These are phyloP conservation scores for Aspergillus affinis DNA, from an alignment of 495 filamentous ascomycete species.

Conservation along the genomic window DNA sequence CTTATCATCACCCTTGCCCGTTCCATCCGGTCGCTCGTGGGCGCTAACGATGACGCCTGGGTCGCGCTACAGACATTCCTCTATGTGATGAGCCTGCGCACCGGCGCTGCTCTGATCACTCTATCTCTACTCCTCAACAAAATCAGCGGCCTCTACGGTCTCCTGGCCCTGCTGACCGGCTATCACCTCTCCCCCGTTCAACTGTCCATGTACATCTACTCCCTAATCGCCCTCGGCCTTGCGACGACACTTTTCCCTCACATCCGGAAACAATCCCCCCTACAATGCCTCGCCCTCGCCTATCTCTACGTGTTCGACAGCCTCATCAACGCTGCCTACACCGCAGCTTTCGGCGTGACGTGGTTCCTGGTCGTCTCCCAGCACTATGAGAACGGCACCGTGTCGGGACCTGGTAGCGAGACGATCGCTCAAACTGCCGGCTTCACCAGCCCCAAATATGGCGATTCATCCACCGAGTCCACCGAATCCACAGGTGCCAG, in stretches of 20 bases:
- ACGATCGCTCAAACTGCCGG: conserved; percentile 67
- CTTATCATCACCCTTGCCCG: conserved; percentile 2
- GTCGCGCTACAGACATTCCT: conserved; percentile 64
- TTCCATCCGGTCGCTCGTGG: conserved; percentile 17
- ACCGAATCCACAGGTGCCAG: conserved; percentile 19
- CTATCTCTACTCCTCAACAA: conserved; percentile 84
- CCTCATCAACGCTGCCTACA: conserved; percentile 73
- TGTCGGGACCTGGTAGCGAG: conserved; percentile 39
- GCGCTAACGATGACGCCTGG: conserved; percentile 18
- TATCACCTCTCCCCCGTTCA: conserved; percentile 65
- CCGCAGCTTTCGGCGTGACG: conserved; percentile 70
- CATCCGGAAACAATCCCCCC: conserved; percentile 65
- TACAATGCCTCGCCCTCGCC: conserved; percentile 67
- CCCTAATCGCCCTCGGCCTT: conserved; percentile 62
- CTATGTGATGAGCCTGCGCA: conserved; percentile 79
- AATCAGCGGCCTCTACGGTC: conserved; percentile 80
- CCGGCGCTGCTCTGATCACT: conserved; percentile 77
- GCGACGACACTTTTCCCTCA: conserved; percentile 64
- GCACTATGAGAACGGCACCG: conserved; percentile 46
- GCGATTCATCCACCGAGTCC: conserved; percentile 42
- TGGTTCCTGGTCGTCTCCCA: conserved; percentile 77
- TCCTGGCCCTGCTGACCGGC: conserved; percentile 82
- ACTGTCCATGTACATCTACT: conserved; percentile 82
- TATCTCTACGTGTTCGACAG: conserved; percentile 81
- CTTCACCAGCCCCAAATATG: conserved; percentile 65